These are phyloP conservation scores for Gamsiella multidivaricata DNA, from an alignment of 192 early-diverging fungal species.

Conservation along the genomic window DNA sequence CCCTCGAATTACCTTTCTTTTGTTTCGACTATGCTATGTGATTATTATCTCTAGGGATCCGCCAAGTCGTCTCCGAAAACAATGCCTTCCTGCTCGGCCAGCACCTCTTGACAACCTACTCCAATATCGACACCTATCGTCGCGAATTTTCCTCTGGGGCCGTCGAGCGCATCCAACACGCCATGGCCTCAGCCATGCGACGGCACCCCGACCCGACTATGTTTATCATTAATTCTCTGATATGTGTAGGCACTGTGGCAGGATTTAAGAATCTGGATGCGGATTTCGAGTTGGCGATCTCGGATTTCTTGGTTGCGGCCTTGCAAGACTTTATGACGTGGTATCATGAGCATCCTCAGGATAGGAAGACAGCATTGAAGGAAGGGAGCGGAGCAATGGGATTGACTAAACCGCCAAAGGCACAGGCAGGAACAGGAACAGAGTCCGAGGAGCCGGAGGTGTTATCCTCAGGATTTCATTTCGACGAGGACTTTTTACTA, in stretches of 20 bases:
- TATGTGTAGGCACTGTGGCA: slow-evolving; percentile 22
- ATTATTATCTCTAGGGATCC: too few species aligned
- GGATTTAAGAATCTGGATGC: slow-evolving; percentile 15
- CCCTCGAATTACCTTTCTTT: too few species aligned
- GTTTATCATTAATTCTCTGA: slow-evolving; percentile 25
- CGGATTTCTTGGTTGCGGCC: slow-evolving; percentile 7
- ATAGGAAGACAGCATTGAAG: not conserved
- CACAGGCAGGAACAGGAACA: not conserved
- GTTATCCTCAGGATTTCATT: slow-evolving; percentile 2
- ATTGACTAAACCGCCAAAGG: not conserved
- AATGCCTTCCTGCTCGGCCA: slow-evolving; percentile 35
- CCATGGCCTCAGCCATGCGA: slow-evolving; percentile 7
- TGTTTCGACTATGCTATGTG: too few species aligned
- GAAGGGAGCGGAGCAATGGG: not conserved
- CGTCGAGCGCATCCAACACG: not conserved
- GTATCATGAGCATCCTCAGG: not conserved
- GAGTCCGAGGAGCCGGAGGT: too few species aligned
- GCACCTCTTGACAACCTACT: slow-evolving; percentile 8
- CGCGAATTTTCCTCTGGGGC: not conserved
- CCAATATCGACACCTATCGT: not conserved
- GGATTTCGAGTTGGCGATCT: slow-evolving; percentile 26
- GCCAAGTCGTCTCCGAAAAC: slow-evolving; percentile 4
- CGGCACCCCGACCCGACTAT: slow-evolving; percentile 14
- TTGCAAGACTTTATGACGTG: not conserved
- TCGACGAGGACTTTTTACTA: not conserved